phyloP scores from a whole-genome alignment of 1,284 basidiomycete species.

The Rhodotorula sp. region DNA sequence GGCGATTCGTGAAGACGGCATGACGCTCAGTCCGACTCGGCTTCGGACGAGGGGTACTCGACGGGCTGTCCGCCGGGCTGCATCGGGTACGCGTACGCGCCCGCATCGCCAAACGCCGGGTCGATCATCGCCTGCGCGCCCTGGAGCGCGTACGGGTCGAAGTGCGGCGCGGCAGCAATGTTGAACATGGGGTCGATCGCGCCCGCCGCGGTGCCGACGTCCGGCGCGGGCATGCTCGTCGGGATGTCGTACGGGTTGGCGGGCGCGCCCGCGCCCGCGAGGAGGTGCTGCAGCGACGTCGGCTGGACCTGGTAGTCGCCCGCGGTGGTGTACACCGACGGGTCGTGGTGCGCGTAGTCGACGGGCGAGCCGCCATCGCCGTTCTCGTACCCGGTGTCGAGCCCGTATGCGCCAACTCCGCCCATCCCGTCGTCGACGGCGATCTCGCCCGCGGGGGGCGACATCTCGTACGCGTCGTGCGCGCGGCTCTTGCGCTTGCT shows the following conservation, averaged over 20 bases:
- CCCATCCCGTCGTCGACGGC: constrained; percentile 2
- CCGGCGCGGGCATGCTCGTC: neutral
- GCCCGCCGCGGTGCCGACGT: neutral
- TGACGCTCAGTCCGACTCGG: constrained; percentile 3
- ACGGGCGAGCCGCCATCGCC: constrained; percentile 3
- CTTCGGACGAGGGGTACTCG: constrained; percentile 20
- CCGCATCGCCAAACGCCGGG: constrained; percentile 12
- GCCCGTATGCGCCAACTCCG: neutral
- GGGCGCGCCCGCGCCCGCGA: constrained; percentile 4
- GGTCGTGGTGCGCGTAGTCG: constrained; percentile 3
- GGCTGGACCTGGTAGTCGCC: constrained; percentile 10
- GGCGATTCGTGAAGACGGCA: neutral
- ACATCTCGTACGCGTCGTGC: neutral
- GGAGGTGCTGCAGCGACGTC: constrained; percentile 17
- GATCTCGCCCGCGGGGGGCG: neutral
- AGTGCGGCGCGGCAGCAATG: neutral
- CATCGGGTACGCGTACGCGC: constrained; percentile 23
- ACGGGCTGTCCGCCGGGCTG: constrained; percentile 18
- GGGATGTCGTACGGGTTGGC: constrained; percentile 30
- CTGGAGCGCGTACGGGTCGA: constrained; percentile 30
- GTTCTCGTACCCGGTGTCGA: constrained; percentile 3
- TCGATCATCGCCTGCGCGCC: constrained; percentile 7
- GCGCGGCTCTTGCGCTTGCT: constrained; percentile 9
- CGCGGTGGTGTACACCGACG: neutral
- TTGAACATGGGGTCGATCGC: constrained; percentile 20